Evolutionary conservation across 495 filamentous ascomycete genomes (phyloP), one percentile per base, ranked within the genome.

Genomic region (Lophiotrema nucula): DNA sequence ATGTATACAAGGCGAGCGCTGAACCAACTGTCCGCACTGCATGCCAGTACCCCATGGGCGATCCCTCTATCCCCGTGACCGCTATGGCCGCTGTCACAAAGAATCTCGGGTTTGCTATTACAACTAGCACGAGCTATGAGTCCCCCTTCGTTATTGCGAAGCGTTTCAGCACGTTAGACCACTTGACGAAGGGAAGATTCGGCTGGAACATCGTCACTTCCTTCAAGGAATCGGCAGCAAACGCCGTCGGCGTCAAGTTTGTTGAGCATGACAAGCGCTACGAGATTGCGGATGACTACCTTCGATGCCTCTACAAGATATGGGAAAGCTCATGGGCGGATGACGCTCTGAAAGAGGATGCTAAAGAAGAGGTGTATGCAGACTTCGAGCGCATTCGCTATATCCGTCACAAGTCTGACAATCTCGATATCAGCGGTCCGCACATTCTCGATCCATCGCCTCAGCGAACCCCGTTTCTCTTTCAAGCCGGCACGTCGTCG

Each of bases 31-130:
- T 76, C 47, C 69, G 74, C 13, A 67, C 74, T 10, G 81, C 78
- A 1, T 79, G 80, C 1, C 83, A 85, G 57, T 83, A 78, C 79
- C 81, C 83, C 0, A 70, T 83, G 16, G 82, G 77, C 1, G 77
- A 80, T 50, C 77, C 77, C 12, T 72, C 72, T 0, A 83, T 83
- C 62, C 44, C 54, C 21, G 50, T 44, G 13, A 27, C 49, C 37
- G 50, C 56, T 6, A 59, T 59, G 56, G 56, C 56, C n/a, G 56
- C 56, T 5, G 56, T 59, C 4, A 59, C 56, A 3, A 59, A 52
- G 56, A 59, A 59, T 31, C 23, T 59, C 4, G 21, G 15, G 4
- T 59, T 59, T 23, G 56, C 56, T 10, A 59, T 59, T 26, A 59
- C 56, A 13, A 39, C 56, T 13, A 44, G 35, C 12, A 59, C 56